phyloP scores from a whole-genome alignment of 179 eudicot species.

The Silene vulgaris region DNA sequence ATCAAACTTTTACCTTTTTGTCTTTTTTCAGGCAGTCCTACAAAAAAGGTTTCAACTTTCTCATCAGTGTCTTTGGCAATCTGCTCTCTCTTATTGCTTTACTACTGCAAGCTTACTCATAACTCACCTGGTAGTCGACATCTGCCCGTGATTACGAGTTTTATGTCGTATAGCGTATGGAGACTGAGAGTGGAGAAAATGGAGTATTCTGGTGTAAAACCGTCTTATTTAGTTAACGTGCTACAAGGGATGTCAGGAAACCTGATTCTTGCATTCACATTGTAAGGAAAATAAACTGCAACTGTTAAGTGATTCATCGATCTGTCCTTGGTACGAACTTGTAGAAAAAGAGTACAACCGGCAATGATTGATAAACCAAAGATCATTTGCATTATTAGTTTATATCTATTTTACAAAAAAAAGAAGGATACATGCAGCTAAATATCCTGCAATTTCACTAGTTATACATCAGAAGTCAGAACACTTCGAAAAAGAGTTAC shows the following conservation, averaged over 20 bases:
- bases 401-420: constrained; percentile 28
- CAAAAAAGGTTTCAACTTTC: constrained; percentile 17
- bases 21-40: constrained; percentile 9
- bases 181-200: too few relatives aligned
- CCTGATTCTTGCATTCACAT: too few relatives aligned
- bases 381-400: constrained; percentile 25
- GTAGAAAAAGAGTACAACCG: not conserved
- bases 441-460: constrained; percentile 1
- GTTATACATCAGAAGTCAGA: constrained; percentile 11
- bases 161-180: too few relatives aligned
- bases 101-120: too few relatives aligned
- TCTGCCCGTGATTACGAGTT: too few relatives aligned
- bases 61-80: constrained; percentile 2
- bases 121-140: too few relatives aligned
- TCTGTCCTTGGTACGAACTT: not conserved
- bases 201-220: too few relatives aligned
- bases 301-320: not conserved
- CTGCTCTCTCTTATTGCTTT: too few relatives aligned
- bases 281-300: too few relatives aligned
- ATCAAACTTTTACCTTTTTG: constrained; percentile 12
- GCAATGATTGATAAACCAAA: not conserved
- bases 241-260: too few relatives aligned
- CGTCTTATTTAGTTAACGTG: too few relatives aligned
- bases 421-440: constrained; percentile 13
- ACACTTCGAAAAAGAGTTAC: not conserved